These are phyloP conservation scores for Xylaria sp. DNA, from an alignment of 2,329 filamentous ascomycete species.

Conservation along the genomic window DNA sequence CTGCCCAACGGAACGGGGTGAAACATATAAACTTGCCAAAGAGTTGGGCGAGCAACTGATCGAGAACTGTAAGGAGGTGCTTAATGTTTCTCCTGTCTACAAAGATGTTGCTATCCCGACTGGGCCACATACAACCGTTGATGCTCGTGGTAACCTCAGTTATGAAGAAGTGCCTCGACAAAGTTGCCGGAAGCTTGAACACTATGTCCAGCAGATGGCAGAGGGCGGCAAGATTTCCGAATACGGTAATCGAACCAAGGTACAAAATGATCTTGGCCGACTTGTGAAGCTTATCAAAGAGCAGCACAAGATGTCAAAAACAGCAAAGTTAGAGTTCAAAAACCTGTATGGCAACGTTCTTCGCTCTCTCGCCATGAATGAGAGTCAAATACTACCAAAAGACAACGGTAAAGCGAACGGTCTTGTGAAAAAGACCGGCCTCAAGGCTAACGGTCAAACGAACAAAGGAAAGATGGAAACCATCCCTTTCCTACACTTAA, in stretches of 20 bases:
- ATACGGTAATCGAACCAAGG: slow-evolving; percentile 97
- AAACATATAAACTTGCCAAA: slow-evolving; percentile 98
- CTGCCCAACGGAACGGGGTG: slow-evolving; percentile 93
- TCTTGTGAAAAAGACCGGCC: slow-evolving; percentile 59
- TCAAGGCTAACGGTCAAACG: slow-evolving; percentile 63
- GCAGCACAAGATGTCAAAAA: slow-evolving; percentile 97
- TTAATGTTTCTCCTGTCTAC: slow-evolving; percentile 85
- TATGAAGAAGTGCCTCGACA: slow-evolving; percentile 88
- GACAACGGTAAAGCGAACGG: slow-evolving; percentile 75
- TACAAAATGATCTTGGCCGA: slow-evolving; percentile 91
- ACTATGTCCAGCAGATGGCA: slow-evolving; percentile 98
- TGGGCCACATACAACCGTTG: slow-evolving; percentile 90
- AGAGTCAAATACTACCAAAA: slow-evolving; percentile 93
- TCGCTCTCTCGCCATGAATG: slow-evolving; percentile 95
- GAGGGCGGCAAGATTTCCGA: slow-evolving; percentile 98
- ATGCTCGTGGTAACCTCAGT: slow-evolving; percentile 89
- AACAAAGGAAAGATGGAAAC: slow-evolving; percentile 94
- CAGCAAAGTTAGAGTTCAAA: slow-evolving; percentile 96
- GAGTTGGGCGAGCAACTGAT: slow-evolving; percentile 92
- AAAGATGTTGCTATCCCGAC: slow-evolving; percentile 96
- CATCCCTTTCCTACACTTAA: slow-evolving; percentile 96
- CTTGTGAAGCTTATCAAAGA: slow-evolving; percentile 99
- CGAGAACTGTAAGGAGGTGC: slow-evolving; percentile 95
- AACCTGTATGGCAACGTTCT: slow-evolving; percentile 92
- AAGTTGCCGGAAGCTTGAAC: slow-evolving; percentile 95